Percentiles rank a stretch among this genome's conserved stretches.
Evolutionary conservation across 306 rosid genomes (phyloP).

Genomic region (Phaseolus lunatus): DNA sequence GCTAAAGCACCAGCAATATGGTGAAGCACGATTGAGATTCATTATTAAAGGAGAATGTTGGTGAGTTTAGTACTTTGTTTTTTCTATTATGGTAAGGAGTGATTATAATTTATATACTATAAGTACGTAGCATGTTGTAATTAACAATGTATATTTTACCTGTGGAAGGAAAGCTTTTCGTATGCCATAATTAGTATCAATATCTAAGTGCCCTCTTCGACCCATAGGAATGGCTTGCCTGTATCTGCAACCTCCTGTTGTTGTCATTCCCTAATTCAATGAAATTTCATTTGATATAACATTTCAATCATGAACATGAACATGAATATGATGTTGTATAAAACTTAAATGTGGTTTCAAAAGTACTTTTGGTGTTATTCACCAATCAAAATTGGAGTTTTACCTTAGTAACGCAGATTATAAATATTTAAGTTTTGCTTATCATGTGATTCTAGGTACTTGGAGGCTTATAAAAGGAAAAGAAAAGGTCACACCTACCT

Average conservation of each 20-base stretch:
- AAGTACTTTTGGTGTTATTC: not conserved
- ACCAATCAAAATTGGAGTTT: not conserved
- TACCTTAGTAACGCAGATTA: not conserved
- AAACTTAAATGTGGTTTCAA: not conserved
- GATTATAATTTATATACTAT: not conserved
- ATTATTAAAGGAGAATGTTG: not conserved
- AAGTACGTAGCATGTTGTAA: not conserved
- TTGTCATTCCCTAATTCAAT: conserved; percentile 73
- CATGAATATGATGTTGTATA: not conserved
- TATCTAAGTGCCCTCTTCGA: conserved; percentile 68
- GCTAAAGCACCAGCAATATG: not conserved
- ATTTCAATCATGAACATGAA: conserved; percentile 38
- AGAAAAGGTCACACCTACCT: conserved; percentile 51
- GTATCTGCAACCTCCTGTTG: conserved; percentile 86
- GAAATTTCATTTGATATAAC: not conserved
- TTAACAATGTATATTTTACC: conserved; percentile 52
- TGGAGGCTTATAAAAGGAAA: not conserved
- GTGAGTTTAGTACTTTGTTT: not conserved
- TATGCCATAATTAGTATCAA: conserved; percentile 75
- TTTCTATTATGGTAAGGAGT: not conserved
- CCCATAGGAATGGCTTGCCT: conserved; percentile 87
- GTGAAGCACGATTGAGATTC: not conserved
- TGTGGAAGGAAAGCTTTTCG: conserved; percentile 93
- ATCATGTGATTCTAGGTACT: not conserved
- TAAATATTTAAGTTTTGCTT: not conserved